Conservation (phyloP, 2,329 filamentous ascomycete genomes). For the Fusarium chuoi region DNA sequence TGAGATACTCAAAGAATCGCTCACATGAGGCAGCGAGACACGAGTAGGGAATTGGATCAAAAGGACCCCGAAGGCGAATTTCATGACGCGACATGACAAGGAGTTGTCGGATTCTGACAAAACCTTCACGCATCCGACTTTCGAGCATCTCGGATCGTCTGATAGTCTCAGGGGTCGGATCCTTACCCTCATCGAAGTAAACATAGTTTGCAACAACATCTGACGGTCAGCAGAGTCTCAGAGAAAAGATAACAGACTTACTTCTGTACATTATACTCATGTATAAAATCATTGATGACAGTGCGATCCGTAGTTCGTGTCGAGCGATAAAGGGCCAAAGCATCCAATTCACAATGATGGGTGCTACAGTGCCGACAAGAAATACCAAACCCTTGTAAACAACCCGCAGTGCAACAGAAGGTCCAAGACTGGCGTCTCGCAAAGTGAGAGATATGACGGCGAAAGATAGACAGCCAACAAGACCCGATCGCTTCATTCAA, state of each 20-base stretch:
- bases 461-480: constrained; percentile 68
- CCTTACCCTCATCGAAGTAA: constrained; percentile 65
- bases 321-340: constrained; percentile 71
- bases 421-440: constrained; percentile 41
- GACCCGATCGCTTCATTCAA: constrained; percentile 59
- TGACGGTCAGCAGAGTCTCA: constrained; percentile 30
- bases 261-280: constrained; percentile 67
- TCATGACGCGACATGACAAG: constrained; percentile 68
- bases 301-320: constrained; percentile 65
- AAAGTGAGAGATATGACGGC: constrained; percentile 62
- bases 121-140: constrained; percentile 68
- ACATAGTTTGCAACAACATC: constrained; percentile 66
- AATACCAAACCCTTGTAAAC: constrained; percentile 62
- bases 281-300: constrained; percentile 68
- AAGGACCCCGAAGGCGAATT: constrained; percentile 66
- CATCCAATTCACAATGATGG: constrained; percentile 67
- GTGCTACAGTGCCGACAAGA: constrained; percentile 63
- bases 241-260: constrained; percentile 35
- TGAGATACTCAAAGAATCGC: constrained; percentile 68
- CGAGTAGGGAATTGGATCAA: constrained; percentile 66
- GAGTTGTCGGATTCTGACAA: constrained; percentile 66
- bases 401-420: constrained; percentile 54
- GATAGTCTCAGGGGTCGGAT: constrained; percentile 63
- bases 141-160: constrained; percentile 66
- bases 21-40: constrained; percentile 66